Evolutionary conservation across 257 asterid genomes (phyloP).

Genomic region (Fraxinus pennsylvanica): DNA sequence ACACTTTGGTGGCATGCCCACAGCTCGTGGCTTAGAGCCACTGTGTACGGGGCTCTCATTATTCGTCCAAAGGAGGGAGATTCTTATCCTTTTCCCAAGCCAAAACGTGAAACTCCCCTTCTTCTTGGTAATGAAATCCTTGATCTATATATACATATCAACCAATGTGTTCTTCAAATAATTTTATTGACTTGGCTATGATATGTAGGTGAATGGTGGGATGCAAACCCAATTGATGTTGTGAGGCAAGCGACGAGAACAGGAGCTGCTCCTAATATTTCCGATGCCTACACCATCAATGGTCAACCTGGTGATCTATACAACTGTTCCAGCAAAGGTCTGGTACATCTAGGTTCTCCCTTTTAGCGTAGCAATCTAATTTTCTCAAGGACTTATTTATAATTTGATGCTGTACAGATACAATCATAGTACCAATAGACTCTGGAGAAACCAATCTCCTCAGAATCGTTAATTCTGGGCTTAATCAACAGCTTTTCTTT

Average conservation of each 20-base stretch:
- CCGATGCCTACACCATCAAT: slow-evolving; percentile 12
- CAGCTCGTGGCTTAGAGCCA: slow-evolving; percentile 17
- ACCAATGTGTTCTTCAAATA: background rate
- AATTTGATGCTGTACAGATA: background rate
- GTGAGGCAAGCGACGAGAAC: slow-evolving; percentile 14
- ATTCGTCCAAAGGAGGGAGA: slow-evolving; percentile 10
- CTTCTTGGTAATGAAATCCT: slow-evolving; percentile 11
- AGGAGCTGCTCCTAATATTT: slow-evolving; percentile 8
- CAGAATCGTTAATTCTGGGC: slow-evolving; percentile 31
- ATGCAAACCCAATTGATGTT: slow-evolving; percentile 13
- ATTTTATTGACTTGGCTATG: background rate
- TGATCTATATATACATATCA: background rate
- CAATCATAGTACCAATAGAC: slow-evolving; percentile 7
- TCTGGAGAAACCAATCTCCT: slow-evolving; percentile 31
- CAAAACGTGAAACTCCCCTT: slow-evolving; percentile 7
- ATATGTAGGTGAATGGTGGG: slow-evolving; percentile 18
- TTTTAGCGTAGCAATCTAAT: background rate
- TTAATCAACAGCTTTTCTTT: slow-evolving; percentile 40
- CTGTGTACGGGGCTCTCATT: slow-evolving; percentile 16
- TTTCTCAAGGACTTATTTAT: background rate
- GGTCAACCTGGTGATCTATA: slow-evolving; percentile 20
- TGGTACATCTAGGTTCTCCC: background rate
- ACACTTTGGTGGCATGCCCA: slow-evolving; percentile 15
- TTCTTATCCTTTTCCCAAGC: slow-evolving; percentile 21
- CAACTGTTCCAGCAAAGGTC: slow-evolving; percentile 10